Evolutionary conservation across 257 asterid genomes (phyloP).

Genomic region (Verbena officinalis): DNA sequence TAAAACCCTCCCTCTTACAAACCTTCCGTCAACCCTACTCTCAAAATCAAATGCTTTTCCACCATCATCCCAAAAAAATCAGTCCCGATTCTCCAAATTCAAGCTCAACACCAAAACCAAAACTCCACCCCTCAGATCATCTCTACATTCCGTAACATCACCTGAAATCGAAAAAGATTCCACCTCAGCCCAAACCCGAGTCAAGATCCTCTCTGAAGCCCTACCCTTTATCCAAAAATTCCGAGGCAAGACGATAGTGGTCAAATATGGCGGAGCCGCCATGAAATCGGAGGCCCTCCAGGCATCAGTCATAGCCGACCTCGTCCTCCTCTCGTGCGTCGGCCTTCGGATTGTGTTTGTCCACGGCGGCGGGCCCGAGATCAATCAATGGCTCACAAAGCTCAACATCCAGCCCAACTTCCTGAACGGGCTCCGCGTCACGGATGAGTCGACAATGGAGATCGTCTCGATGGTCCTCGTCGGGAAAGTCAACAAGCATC

Average conservation of each 20-base stretch:
- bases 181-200: conserved; percentile 62
- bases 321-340: conserved; percentile 83
- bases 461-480: conserved; percentile 82
- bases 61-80: background rate
- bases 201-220: conserved; percentile 75
- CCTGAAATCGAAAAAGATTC: conserved; percentile 36
- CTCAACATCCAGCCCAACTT: conserved; percentile 69
- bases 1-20: conserved; percentile 43
- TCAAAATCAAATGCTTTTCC: conserved; percentile 30
- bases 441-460: conserved; percentile 84
- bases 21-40: conserved; percentile 28
- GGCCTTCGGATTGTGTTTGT: conserved; percentile 80
- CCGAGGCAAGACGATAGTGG: conserved; percentile 80
- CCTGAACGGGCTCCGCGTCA: conserved; percentile 75
- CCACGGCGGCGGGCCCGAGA: conserved; percentile 87
- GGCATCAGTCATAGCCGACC: conserved; percentile 79
- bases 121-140: conserved; percentile 44
- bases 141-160: conserved; percentile 37
- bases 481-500: conserved; percentile 73
- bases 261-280: conserved; percentile 89
- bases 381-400: conserved; percentile 73
- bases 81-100: conserved; percentile 24
- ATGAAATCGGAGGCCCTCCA: conserved; percentile 82
- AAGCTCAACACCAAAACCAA: conserved; percentile 25
- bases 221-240: conserved; percentile 77